These are phyloP conservation scores for Emergomyces orientalis DNA, from an alignment of 2,329 filamentous ascomycete genomes.

Conservation along the genomic window DNA sequence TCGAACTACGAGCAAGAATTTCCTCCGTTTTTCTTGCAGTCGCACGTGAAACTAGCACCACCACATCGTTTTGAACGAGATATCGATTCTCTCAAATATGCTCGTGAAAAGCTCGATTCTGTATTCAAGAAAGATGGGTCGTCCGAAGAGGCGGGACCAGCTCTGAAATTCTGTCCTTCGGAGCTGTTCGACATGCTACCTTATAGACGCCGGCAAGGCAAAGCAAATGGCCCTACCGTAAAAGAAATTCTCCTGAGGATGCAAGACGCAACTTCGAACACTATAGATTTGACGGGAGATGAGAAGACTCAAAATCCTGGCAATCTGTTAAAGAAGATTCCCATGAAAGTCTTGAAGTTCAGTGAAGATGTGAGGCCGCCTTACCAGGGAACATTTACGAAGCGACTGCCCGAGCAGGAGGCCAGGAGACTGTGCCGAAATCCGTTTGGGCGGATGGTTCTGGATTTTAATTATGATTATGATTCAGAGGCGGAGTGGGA, in stretches of 20 bases:
- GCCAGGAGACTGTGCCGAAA: slow-evolving; percentile 45
- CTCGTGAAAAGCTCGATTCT: slow-evolving; percentile 43
- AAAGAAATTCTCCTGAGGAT: slow-evolving; percentile 52
- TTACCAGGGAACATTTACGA: slow-evolving; percentile 54
- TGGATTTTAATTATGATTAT: slow-evolving; percentile 54
- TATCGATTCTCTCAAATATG: slow-evolving; percentile 46
- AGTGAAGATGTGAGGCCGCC: slow-evolving; percentile 54
- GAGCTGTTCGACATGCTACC: slow-evolving; percentile 33
- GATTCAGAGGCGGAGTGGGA: slow-evolving; percentile 60
- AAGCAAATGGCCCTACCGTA: slow-evolving; percentile 38
- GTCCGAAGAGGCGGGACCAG: slow-evolving; percentile 11
- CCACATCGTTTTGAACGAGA: slow-evolving; percentile 49
- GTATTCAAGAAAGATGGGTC: slow-evolving; percentile 20
- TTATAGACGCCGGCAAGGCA: slow-evolving; percentile 27
- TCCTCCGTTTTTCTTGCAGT: slow-evolving; percentile 69
- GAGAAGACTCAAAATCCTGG: slow-evolving; percentile 27
- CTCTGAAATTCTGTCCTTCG: slow-evolving; percentile 23
- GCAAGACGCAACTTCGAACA: slow-evolving; percentile 36
- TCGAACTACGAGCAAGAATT: slow-evolving; percentile 63
- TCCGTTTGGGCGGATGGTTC: slow-evolving; percentile 43
- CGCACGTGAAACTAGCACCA: slow-evolving; percentile 61
- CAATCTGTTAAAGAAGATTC: slow-evolving; percentile 39
- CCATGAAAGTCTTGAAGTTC: slow-evolving; percentile 52
- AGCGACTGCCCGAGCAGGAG: slow-evolving; percentile 31
- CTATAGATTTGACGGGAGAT: slow-evolving; percentile 33